Conservation (phyloP, 176 grass and related monocot genomes). For the Leersia perrieri region DNA sequence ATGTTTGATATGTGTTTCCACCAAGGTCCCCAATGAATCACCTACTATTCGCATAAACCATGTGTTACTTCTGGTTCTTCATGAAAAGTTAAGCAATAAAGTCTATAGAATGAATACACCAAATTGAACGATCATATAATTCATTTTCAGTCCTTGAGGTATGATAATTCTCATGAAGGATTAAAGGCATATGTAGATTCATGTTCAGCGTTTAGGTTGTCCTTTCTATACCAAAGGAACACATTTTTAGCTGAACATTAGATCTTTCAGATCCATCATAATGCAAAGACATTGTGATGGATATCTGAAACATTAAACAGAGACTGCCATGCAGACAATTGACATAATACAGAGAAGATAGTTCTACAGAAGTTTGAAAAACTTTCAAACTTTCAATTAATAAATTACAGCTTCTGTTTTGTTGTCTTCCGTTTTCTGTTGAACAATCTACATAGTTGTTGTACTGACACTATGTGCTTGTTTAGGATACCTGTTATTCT, state of each 20-base stretch:
- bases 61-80: not conserved
- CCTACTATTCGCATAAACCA: not conserved
- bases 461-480: not conserved
- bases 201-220: not conserved
- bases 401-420: not conserved
- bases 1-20: constrained; percentile 13
- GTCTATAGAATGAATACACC: not conserved
- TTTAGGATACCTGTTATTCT: constrained; percentile 2
- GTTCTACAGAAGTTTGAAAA: too few relatives aligned
- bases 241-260: not conserved
- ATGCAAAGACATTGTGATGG: not conserved
- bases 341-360: not conserved
- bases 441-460: not conserved
- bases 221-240: not conserved
- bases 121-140: not conserved
- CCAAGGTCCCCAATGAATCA: not conserved
- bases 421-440: not conserved
- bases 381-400: not conserved
- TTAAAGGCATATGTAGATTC: not conserved
- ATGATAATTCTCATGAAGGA: not conserved
- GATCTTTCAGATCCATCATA: constrained; percentile 8
- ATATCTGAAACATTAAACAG: not conserved
- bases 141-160: not conserved
- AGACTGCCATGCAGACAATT: not conserved
- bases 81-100: constrained; percentile 5